A percentile compares a stretch with the other conserved stretches of the same genome.
phyloP scores from a whole-genome alignment of 2,329 filamentous ascomycete species.

The Xylaria sp. region DNA sequence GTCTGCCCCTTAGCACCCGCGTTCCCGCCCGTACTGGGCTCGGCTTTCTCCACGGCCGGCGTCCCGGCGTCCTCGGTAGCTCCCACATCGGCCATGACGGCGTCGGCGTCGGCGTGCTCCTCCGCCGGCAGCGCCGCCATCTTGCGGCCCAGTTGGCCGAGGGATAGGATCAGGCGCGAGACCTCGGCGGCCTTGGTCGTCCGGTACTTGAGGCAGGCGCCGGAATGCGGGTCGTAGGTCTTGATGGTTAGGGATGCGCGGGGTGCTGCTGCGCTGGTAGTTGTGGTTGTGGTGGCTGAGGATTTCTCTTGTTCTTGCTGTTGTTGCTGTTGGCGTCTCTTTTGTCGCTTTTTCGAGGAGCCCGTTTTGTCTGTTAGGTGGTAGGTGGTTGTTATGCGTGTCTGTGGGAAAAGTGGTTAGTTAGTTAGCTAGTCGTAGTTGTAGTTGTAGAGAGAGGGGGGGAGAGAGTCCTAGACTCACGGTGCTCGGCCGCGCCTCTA shows the following conservation, averaged over 20 bases:
- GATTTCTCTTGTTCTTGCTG: constrained; percentile 36
- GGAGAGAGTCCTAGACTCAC: constrained; percentile 62
- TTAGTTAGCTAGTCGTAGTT: neutral
- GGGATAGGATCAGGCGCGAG: constrained; percentile 77
- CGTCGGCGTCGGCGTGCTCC: constrained; percentile 56
- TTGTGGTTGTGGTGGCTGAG: constrained; percentile 39
- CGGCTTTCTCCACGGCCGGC: constrained; percentile 42
- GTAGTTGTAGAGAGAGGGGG: neutral
- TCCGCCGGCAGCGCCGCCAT: constrained; percentile 67
- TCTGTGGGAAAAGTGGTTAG: constrained; percentile 61
- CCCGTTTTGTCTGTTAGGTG: constrained; percentile 65
- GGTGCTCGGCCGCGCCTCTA: constrained; percentile 85
- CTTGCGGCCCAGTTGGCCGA: constrained; percentile 79
- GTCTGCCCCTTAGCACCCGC: constrained; percentile 31
- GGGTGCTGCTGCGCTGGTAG: constrained; percentile 44
- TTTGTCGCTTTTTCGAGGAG: constrained; percentile 45
- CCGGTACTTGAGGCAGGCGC: constrained; percentile 87
- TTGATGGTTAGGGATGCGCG: constrained; percentile 83
- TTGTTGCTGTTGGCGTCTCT: constrained; percentile 27
- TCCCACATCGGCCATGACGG: constrained; percentile 56
- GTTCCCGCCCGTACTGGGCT: constrained; percentile 12
- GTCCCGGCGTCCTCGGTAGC: constrained; percentile 50
- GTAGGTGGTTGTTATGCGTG: constrained; percentile 93
- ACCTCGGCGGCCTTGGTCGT: constrained; percentile 94
- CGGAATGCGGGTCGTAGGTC: constrained; percentile 85